Evolutionary conservation across 2,329 filamentous ascomycete genomes (phyloP).

Genomic region (Huntiella moniliformis): DNA sequence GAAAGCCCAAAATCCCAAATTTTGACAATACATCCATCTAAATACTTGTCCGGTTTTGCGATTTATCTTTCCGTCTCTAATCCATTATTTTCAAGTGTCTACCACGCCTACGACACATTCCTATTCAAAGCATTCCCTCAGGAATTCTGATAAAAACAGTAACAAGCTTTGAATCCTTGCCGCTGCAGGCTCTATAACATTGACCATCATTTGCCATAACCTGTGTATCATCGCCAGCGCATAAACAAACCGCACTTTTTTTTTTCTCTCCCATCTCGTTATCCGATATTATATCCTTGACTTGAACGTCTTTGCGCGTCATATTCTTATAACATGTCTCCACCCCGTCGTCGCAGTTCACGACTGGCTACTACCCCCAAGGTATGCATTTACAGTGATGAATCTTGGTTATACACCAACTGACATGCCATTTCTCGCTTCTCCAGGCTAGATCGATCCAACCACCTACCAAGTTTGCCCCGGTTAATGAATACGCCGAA

Average conservation of each 20-base stretch:
- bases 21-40: too few species aligned
- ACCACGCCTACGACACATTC: too few species aligned
- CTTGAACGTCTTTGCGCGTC: background rate
- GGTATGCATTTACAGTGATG: conserved; percentile 16
- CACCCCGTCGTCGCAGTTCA: conserved; percentile 26
- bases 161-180: too few species aligned
- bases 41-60: too few species aligned
- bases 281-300: background rate
- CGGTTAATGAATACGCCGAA: conserved; percentile 28
- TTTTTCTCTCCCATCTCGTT: background rate
- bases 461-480: conserved; percentile 20
- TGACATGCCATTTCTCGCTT: background rate
- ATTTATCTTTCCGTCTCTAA: too few species aligned
- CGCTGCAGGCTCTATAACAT: too few species aligned
- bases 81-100: too few species aligned
- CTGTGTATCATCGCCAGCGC: too few species aligned
- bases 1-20: too few species aligned
- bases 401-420: background rate
- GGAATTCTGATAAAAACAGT: too few species aligned
- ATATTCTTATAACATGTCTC: conserved; percentile 19
- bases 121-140: too few species aligned
- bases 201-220: too few species aligned
- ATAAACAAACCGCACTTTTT: background rate
- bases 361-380: conserved; percentile 23
- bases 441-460: conserved; percentile 16